A percentile compares a stretch with the other conserved stretches of the same genome.
Evolutionary conservation across 345 rosid genomes (phyloP).

Genomic region (Arabidopsis suecica): DNA sequence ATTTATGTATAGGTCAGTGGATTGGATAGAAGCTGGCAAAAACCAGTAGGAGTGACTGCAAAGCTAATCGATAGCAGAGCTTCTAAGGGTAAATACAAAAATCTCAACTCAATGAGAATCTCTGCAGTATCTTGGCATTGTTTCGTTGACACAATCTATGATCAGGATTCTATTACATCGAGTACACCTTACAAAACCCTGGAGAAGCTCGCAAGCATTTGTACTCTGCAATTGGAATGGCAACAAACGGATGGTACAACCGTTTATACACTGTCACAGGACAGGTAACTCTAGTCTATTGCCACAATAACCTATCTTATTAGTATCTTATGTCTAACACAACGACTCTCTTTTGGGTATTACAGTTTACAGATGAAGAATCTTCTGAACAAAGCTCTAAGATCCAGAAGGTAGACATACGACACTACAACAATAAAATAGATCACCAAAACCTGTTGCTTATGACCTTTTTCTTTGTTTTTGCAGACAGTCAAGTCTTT

Average conservation of each 20-base stretch:
- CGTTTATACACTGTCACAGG: conserved; percentile 91
- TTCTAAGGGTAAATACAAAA: conserved; percentile 56
- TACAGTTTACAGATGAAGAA: conserved; percentile 76
- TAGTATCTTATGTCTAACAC: neutral
- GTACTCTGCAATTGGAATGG: conserved; percentile 85
- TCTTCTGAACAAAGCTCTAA: conserved; percentile 62
- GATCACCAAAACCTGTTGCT: conserved; percentile 6
- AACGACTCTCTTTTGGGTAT: neutral
- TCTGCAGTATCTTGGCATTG: conserved; percentile 9
- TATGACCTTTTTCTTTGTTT: conserved; percentile 17
- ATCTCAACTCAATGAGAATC: neutral
- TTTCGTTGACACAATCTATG: conserved; percentile 20
- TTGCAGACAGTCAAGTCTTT: conserved; percentile 80
- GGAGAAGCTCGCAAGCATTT: conserved; percentile 76
- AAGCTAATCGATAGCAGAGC: conserved; percentile 72
- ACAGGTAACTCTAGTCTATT: conserved; percentile 52
- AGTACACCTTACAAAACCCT: conserved; percentile 85
- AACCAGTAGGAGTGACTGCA: conserved; percentile 83
- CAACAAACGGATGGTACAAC: conserved; percentile 89
- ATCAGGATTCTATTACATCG: conserved; percentile 87
- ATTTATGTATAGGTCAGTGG: conserved; percentile 66
- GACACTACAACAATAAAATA: neutral
- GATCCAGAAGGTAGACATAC: conserved; percentile 63
- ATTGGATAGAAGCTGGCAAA: conserved; percentile 93
- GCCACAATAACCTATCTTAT: conserved; percentile 7